Percentiles rank a stretch among this genome's conserved stretches.
Conservation (phyloP, 2,329 filamentous ascomycete genomes). For the Myriosclerotinia scirpicola region DNA sequence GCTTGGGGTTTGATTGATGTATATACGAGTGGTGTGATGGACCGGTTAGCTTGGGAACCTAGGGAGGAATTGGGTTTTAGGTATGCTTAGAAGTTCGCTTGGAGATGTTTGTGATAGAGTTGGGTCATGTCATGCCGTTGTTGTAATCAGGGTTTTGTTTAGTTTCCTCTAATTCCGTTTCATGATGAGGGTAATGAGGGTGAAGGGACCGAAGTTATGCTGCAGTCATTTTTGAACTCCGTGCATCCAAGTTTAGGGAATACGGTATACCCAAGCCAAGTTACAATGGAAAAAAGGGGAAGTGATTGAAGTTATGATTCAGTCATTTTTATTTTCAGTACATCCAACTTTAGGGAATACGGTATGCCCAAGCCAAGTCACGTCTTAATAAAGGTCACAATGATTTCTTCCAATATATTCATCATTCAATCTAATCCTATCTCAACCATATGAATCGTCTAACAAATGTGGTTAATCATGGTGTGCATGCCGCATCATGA, state of each 20-base stretch:
- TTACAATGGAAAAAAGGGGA: neutral
- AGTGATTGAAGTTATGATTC: neutral
- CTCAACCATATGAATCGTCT: neutral
- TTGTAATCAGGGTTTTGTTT: neutral
- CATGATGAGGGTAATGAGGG: neutral
- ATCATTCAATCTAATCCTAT: neutral
- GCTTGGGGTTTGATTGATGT: no score
- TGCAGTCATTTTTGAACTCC: no score
- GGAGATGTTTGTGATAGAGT: no score
- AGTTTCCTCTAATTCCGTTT: neutral
- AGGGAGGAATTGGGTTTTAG: no score
- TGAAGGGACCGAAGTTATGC: neutral
- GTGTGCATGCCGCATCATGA: neutral
- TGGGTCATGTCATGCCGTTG: no score
- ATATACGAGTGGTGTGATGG: no score
- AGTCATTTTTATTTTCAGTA: neutral
- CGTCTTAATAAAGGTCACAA: neutral
- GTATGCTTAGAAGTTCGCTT: no score
- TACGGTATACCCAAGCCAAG: no score
- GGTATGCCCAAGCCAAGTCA: neutral
- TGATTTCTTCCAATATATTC: neutral
- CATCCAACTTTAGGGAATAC: neutral
- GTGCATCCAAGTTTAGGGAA: no score
- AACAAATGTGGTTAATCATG: neutral
- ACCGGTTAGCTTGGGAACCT: no score